These are phyloP conservation scores for Cyberlindnera amylophila DNA, from an alignment of 805 yeast species.

Conservation along the genomic window DNA sequence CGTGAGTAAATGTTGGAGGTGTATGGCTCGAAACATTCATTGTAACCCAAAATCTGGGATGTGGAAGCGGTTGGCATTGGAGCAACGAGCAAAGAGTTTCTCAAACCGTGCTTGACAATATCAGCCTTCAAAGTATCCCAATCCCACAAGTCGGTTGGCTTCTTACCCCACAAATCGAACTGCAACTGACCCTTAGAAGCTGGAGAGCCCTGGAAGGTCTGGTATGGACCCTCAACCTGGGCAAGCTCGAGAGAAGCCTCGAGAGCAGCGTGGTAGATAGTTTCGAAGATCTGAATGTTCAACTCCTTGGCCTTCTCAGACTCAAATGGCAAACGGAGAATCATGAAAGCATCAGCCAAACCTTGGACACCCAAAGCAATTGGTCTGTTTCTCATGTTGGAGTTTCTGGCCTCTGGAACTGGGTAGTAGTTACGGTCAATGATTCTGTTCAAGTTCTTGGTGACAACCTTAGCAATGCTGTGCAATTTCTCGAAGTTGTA, in stretches of 20 bases:
- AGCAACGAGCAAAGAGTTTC: conserved; percentile 87
- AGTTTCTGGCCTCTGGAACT: conserved; percentile 63
- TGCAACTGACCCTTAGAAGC: conserved; percentile 82
- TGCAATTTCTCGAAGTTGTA: conserved; percentile 78
- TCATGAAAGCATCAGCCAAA: conserved; percentile 82
- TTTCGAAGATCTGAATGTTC: conserved; percentile 87
- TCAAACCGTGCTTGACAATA: conserved; percentile 61
- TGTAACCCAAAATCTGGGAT: conserved; percentile 90
- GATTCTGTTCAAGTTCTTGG: conserved; percentile 73
- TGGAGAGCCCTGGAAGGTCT: conserved; percentile 79
- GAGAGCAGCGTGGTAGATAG: conserved; percentile 90
- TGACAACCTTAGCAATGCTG: conserved; percentile 68
- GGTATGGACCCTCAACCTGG: conserved; percentile 60
- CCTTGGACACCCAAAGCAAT: conserved; percentile 99
- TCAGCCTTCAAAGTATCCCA: conserved; percentile 71
- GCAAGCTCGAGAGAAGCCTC: conserved; percentile 88
- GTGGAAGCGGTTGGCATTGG: conserved; percentile 99
- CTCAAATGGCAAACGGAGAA: conserved; percentile 81
- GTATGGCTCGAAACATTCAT: conserved; percentile 94
- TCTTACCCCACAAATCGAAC: conserved; percentile 80
- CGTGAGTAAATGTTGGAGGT: conserved; percentile 93
- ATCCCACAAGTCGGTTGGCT: conserved; percentile 78
- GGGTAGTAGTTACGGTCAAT: conserved; percentile 89
- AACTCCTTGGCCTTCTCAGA: conserved; percentile 71
- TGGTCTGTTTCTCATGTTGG: conserved; percentile 85